A percentile compares a stretch with the other conserved stretches of the same genome.
Conservation (phyloP, 2,329 filamentous ascomycete genomes). For the Cyphellophora attinorum region DNA sequence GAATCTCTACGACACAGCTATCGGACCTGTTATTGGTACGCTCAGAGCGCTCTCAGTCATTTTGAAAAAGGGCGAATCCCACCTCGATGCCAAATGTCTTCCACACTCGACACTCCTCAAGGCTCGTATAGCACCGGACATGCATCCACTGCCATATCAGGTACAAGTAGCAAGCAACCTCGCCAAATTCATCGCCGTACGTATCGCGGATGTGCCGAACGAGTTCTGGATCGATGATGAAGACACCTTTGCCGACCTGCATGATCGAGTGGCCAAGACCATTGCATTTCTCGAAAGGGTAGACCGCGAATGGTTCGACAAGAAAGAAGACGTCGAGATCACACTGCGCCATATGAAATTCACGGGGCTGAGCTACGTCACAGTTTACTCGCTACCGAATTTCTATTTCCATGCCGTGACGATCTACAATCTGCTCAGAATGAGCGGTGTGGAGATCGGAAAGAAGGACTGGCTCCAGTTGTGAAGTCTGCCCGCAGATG, state of each 20-base stretch:
- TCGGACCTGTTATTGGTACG: constrained; percentile 33
- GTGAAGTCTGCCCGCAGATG: too few relatives aligned
- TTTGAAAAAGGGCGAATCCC: constrained; percentile 35
- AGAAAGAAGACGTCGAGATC: constrained; percentile 31
- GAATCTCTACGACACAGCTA: constrained; percentile 24
- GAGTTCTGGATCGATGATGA: constrained; percentile 32
- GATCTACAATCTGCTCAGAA: constrained; percentile 52
- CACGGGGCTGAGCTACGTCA: constrained; percentile 36
- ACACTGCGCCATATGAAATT: constrained; percentile 31
- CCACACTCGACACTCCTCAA: constrained; percentile 27
- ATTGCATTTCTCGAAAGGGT: constrained; percentile 37
- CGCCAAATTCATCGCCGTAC: constrained; percentile 30
- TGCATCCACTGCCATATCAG: constrained; percentile 42
- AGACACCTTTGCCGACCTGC: constrained; percentile 40
- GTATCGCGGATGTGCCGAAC: constrained; percentile 27
- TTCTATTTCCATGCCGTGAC: constrained; percentile 55
- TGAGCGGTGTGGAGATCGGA: constrained; percentile 51
- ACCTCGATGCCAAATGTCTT: constrained; percentile 28
- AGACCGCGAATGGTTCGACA: constrained; percentile 33
- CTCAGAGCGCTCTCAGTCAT: constrained; percentile 33
- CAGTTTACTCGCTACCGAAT: constrained; percentile 46
- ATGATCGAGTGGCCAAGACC: constrained; percentile 37
- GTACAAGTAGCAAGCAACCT: constrained; percentile 35
- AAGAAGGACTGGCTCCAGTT: constrained; percentile 54
- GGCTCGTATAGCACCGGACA: constrained; percentile 38